Evolutionary conservation across 176 grass and related monocot genomes (phyloP).

Genomic region (Neostapfia colusana): DNA sequence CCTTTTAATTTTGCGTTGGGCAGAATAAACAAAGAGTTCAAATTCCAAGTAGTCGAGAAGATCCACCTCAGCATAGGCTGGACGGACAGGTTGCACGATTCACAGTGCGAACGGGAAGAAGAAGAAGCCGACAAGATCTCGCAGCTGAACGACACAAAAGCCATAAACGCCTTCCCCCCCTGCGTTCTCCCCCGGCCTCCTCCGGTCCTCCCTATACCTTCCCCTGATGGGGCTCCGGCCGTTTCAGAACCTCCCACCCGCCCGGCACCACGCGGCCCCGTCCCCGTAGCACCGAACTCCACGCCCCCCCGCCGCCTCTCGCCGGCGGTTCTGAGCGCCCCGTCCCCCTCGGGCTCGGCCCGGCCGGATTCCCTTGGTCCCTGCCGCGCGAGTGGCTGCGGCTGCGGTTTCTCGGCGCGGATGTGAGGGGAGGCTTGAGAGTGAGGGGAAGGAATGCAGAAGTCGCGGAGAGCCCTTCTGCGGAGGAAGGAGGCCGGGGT

Average conservation of each 20-base stretch:
- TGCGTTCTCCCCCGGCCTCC: background rate
- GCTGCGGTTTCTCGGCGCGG: background rate
- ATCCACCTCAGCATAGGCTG: slow-evolving; percentile 47
- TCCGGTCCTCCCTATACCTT: background rate
- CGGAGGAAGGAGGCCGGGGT: slow-evolving; percentile 58
- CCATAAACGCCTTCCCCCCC: background rate
- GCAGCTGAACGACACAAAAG: slow-evolving; percentile 27
- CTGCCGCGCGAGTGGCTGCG: background rate
- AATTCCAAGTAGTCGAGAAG: background rate
- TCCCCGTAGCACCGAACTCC: background rate
- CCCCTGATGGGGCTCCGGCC: slow-evolving; percentile 46
- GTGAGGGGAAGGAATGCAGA: slow-evolving; percentile 70
- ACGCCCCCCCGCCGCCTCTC: background rate
- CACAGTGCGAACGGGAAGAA: slow-evolving; percentile 18
- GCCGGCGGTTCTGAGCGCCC: slow-evolving; percentile 25
- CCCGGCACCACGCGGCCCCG: slow-evolving; percentile 21
- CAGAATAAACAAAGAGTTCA: slow-evolving; percentile 21
- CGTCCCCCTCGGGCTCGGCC: background rate
- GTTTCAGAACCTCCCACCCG: slow-evolving; percentile 35
- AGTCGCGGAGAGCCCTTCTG: slow-evolving; percentile 68
- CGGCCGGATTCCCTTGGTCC: background rate
- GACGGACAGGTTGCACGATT: slow-evolving; percentile 24
- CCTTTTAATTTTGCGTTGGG: background rate
- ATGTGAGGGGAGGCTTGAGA: slow-evolving; percentile 40
- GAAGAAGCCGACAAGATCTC: slow-evolving; percentile 36